Base-by-base conservation (phyloP, 306 rosid species). In the Ceratonia siliqua region DNA sequence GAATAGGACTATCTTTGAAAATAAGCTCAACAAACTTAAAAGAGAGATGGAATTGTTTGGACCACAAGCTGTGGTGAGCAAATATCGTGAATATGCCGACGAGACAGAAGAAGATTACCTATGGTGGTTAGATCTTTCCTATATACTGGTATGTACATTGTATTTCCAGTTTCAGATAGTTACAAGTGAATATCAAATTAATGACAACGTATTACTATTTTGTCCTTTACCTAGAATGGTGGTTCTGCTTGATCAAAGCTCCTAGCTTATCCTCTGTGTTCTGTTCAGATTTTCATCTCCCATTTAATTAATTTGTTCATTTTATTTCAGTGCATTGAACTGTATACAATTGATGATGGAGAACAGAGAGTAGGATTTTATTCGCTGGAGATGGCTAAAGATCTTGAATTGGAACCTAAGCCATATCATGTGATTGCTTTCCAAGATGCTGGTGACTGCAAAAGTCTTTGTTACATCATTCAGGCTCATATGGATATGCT, bases 31-130 rank as follows among this genome's bases (percentile, higher is more conserved):
- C 81, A 94, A 91, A 83, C 80, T 94, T 71, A 94, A 88, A 70
- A 90, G 92, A 84, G 98, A 91, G 86, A 94, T 94, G 96, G 97
- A 94, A 73, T 72, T 94, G 82, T 91, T 88, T 70, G 98, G 98
- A 64, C 96, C 96, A n/a, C 95, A 90, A 72, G 98, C 98, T 62
- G 96, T 94, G 62, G 90, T 90, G 79, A 89, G 91, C 86, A 94
- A 94, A 85, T 94, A 94, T 80, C 73, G 90, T 24, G 98, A 94
- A 84, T 94, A 90, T 70, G 79, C 93, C 21, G 96, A 91, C 6
- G 78, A 80, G 30, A 70, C 80, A 63, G 92, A 91, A 83, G 96
- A 89, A 86, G 98, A 94, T 88, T 86, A 94, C 83, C 81, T 94
- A 36, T 91, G 97, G 98, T 94, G 98, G 97, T 72, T 94, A 76